These are phyloP conservation scores for Dysphania ambrosioides DNA, from an alignment of 148 eudicot genomes.

Conservation along the genomic window DNA sequence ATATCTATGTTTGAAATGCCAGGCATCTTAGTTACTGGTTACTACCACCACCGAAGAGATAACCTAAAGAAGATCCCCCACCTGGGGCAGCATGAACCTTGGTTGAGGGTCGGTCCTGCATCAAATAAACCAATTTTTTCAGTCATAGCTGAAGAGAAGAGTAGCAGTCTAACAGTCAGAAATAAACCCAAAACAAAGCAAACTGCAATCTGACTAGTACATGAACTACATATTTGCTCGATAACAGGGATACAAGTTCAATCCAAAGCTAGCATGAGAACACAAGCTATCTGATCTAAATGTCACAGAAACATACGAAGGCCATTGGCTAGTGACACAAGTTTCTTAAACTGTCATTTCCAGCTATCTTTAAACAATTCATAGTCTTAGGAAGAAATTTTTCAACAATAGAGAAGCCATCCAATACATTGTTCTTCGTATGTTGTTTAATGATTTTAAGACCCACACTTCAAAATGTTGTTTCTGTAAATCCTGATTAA, in stretches of 20 bases:
- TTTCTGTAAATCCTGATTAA: not conserved
- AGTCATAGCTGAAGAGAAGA: not conserved
- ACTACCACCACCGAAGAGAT: constrained; percentile 32
- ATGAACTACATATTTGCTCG: too few relatives aligned
- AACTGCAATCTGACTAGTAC: not conserved
- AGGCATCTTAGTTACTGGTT: constrained; percentile 10
- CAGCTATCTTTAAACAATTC: not conserved
- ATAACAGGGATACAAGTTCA: not conserved
- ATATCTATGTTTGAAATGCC: constrained; percentile 12
- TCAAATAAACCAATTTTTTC: constrained; percentile 4
- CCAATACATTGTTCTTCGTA: not conserved
- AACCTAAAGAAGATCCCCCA: constrained; percentile 34
- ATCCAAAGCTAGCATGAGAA: not conserved
- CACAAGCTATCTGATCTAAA: too few relatives aligned
- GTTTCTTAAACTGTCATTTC: not conserved
- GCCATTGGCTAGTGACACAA: not conserved
- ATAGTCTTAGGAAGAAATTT: too few relatives aligned
- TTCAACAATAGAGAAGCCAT: too few relatives aligned
- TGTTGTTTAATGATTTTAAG: not conserved
- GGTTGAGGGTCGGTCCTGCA: constrained; percentile 62
- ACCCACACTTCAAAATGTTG: not conserved
- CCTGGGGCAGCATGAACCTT: constrained; percentile 38
- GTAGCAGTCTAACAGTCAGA: not conserved
- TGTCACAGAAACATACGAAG: not conserved
- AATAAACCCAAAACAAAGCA: not conserved